These are phyloP conservation scores for Heliosperma pusillum DNA, from an alignment of 148 eudicot genomes.

Conservation along the genomic window DNA sequence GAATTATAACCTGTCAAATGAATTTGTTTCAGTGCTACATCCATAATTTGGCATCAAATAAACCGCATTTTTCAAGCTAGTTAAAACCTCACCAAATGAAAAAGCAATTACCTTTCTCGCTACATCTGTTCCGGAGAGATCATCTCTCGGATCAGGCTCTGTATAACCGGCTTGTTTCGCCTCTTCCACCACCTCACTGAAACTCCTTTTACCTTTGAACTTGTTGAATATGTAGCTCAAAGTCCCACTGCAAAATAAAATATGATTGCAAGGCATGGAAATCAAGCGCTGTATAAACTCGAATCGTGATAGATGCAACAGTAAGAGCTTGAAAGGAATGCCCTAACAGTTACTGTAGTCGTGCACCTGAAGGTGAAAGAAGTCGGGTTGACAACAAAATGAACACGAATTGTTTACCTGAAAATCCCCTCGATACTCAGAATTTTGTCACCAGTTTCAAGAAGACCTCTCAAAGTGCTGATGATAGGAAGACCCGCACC, in stretches of 20 bases:
- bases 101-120: constrained; percentile 73
- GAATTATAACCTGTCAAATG: constrained; percentile 76
- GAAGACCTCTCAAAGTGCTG: constrained; percentile 86
- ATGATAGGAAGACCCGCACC: constrained; percentile 99
- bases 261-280: background rate
- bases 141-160: constrained; percentile 99
- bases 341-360: no score
- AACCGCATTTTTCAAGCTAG: background rate
- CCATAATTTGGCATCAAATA: background rate
- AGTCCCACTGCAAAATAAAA: constrained; percentile 69
- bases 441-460: constrained; percentile 93
- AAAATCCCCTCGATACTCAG: constrained; percentile 88
- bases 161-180: constrained; percentile 92
- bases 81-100: no score
- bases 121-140: constrained; percentile 96
- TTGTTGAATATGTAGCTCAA: constrained; percentile 95
- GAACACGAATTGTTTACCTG: constrained; percentile 45
- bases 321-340: no score
- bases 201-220: constrained; percentile 49
- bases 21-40: constrained; percentile 11
- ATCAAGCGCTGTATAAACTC: background rate
- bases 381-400: background rate
- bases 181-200: constrained; percentile 80
- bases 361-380: background rate
- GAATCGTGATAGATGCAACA: background rate